Evolutionary conservation across 257 asterid genomes (phyloP), one percentile per base, ranked within the genome.

Genomic region (Solanum piurae): DNA sequence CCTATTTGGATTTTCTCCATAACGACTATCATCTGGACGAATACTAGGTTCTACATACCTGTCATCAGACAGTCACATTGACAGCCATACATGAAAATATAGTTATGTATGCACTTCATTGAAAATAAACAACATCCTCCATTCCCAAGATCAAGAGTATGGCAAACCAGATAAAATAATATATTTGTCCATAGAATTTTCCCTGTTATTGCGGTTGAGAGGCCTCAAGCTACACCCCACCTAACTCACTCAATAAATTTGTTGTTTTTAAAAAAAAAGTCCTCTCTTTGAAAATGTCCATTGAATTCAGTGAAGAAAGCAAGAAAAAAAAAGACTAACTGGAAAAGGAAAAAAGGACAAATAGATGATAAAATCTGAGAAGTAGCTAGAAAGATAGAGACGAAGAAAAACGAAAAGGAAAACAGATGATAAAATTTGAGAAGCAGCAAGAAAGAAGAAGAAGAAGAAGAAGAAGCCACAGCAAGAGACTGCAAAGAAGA

Each of bases 1-100:
- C 90, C 99, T 94, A 88, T 97, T 97, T 27, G 99, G 99, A 88
- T 95, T 97, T 93, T 97, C 98, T 90, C 99, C 99, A 90, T 97
- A 97, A 40, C 99, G 98, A 88, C 99, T 97, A 90, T 97, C 99
- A 89, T 97, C 99, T 9, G 99, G 99, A 55, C 99, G 94, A 90
- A 97, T 92, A 91, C 99, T 95, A 87, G 99, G 99, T 90, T 97
- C 99, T 77, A 95, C 95, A 88, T 97, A 97, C 91, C 99, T 97
- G 92, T 89, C 94, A 94, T 87, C 87, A 93, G 85, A 93, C 88
- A 31, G 91, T 86, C 83, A 86, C 74, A 89, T 94, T 89, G 92
- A 88, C 85, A 72, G 68, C 85, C 69, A 80, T 46, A 80, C 42
- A 80, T 29, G 85, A 80, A 49, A 29, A 46, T 20, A 16, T 4